phyloP scores from a whole-genome alignment of 768 basidiomycete genomes.

The Russula vinacea region DNA sequence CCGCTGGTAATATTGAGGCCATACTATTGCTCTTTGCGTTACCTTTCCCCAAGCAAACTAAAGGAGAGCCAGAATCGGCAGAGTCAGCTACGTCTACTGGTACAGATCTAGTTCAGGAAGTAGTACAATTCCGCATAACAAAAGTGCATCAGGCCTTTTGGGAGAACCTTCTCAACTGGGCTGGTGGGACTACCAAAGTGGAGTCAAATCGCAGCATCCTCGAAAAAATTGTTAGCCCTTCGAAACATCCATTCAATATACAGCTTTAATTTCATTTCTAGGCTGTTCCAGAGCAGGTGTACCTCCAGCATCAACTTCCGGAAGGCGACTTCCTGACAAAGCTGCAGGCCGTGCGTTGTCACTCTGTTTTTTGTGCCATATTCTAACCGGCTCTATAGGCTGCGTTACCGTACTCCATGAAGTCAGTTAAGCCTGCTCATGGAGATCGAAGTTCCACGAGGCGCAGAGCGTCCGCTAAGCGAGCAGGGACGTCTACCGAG shows the following conservation, averaged over 20 bases:
- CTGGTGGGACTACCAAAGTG: conserved; percentile 53
- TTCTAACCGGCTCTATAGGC: conserved; percentile 37
- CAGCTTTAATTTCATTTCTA: conserved; percentile 29
- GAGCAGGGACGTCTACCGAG: conserved; percentile 28
- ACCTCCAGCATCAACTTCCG: conserved; percentile 55
- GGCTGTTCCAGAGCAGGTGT: conserved; percentile 47
- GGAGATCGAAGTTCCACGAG: conserved; percentile 39
- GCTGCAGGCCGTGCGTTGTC: conserved; percentile 51
- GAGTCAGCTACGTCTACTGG: conserved; percentile 11
- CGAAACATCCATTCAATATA: not conserved
- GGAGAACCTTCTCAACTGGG: conserved; percentile 61
- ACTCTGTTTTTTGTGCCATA: not conserved
- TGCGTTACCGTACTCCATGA: conserved; percentile 51
- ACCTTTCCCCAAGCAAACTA: conserved; percentile 41
- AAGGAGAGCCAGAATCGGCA: conserved; percentile 24
- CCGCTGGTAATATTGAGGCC: conserved; percentile 28
- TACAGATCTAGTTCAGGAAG: conserved; percentile 35
- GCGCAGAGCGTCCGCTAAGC: conserved; percentile 39
- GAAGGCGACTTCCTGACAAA: conserved; percentile 56
- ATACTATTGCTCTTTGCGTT: conserved; percentile 46
- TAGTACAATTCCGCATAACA: conserved; percentile 49
- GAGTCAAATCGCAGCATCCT: conserved; percentile 48
- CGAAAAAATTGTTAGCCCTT: conserved; percentile 44
- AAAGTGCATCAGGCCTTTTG: conserved; percentile 49
- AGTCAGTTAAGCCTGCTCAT: conserved; percentile 51